Conservation (phyloP, 176 grass and related monocot species). For the Leersia perrieri region DNA sequence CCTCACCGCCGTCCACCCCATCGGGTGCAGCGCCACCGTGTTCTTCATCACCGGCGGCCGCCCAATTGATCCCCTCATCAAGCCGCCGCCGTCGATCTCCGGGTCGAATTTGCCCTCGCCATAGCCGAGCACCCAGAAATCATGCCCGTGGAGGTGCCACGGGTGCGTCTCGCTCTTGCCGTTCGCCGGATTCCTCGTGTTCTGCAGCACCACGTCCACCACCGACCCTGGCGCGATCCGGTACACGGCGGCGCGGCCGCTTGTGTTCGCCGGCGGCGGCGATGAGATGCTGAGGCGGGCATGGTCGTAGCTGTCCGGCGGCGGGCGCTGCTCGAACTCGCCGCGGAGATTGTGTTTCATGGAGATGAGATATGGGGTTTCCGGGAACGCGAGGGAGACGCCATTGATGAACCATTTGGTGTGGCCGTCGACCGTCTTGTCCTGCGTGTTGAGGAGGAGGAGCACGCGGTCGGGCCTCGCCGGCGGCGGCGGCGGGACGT, state of each 20-base stretch:
- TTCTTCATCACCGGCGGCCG: constrained; percentile 72
- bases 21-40: constrained; percentile 60
- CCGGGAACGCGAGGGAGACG: constrained; percentile 50
- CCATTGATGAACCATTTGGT: constrained; percentile 65
- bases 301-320: constrained; percentile 52
- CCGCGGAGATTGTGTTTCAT: constrained; percentile 29
- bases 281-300: constrained; percentile 25
- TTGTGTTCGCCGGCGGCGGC: constrained; percentile 35
- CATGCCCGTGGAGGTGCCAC: constrained; percentile 84
- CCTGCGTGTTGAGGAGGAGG: constrained; percentile 62
- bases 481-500: constrained; percentile 29
- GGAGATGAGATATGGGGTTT: constrained; percentile 63
- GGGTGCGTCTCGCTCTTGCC: constrained; percentile 61
- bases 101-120: constrained; percentile 62
- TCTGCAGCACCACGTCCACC: constrained; percentile 76
- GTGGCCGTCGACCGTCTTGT: constrained; percentile 29
- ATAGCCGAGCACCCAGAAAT: constrained; percentile 77
- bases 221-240: constrained; percentile 46
- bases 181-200: constrained; percentile 16
- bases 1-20: constrained; percentile 62
- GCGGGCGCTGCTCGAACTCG: constrained; percentile 33
- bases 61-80: constrained; percentile 54
- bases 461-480: constrained; percentile 41
- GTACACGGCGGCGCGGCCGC: constrained; percentile 43
- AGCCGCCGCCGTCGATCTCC: neutral